A percentile compares a stretch with the other conserved stretches of the same genome.
Evolutionary conservation across 2,329 filamentous ascomycete genomes (phyloP).

Genomic region (Botrytis pseudocinerea): DNA sequence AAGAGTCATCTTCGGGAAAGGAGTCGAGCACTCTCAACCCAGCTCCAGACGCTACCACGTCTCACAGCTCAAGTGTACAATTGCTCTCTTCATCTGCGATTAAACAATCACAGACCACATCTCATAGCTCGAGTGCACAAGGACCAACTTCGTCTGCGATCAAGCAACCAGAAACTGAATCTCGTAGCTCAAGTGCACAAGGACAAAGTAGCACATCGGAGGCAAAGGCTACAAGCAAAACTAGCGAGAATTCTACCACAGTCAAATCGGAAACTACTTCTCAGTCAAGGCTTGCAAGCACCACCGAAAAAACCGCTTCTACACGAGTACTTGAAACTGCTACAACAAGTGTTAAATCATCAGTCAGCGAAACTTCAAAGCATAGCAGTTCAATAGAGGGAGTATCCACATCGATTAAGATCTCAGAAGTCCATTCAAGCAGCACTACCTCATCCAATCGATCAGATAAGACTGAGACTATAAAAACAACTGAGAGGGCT

Average conservation of each 20-base stretch:
- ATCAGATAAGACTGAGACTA: background rate
- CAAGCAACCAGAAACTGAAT: background rate
- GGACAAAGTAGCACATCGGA: background rate
- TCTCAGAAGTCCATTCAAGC: background rate
- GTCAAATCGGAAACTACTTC: background rate
- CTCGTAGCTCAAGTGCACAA: background rate
- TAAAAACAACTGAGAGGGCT: background rate
- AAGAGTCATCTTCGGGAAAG: background rate
- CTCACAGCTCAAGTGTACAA: background rate
- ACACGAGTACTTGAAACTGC: background rate
- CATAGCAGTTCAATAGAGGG: background rate
- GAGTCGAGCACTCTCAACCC: background rate
- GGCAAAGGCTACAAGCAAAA: background rate
- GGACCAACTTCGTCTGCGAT: background rate
- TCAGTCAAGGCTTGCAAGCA: background rate
- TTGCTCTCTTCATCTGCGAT: background rate
- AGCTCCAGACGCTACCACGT: background rate
- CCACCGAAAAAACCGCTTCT: background rate
- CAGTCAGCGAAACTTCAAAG: background rate
- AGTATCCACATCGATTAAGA: background rate
- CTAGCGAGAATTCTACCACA: background rate
- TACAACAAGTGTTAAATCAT: background rate
- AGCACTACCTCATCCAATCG: background rate
- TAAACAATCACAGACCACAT: background rate
- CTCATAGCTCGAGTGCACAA: background rate